These are phyloP conservation scores for Sarcodon sp. DNA, from an alignment of 768 basidiomycete genomes.

Conservation along the genomic window DNA sequence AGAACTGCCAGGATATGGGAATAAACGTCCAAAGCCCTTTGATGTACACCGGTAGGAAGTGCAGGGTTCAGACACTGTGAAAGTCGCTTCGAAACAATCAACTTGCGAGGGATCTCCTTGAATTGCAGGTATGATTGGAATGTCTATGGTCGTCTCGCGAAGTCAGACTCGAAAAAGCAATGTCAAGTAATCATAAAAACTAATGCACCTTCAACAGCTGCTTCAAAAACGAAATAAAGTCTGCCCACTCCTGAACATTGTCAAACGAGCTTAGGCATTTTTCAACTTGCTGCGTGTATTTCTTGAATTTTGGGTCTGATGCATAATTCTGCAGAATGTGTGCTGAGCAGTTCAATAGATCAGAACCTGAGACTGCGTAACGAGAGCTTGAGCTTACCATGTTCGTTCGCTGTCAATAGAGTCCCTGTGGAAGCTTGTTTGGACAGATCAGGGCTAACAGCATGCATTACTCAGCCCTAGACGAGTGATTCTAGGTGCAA, in stretches of 20 bases:
- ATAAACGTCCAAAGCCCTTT: conserved; percentile 92
- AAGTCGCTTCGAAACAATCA: conserved; percentile 88
- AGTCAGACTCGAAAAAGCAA: not conserved
- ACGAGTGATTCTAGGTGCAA: no score
- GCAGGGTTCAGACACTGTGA: conserved; percentile 98
- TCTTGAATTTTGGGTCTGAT: conserved; percentile 88
- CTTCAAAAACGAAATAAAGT: conserved; percentile 95
- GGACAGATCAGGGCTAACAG: not conserved
- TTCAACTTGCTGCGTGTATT: conserved; percentile 87
- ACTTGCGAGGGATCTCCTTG: conserved; percentile 91
- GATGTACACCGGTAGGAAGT: conserved; percentile 91
- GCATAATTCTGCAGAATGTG: conserved; percentile 22
- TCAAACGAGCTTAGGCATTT: conserved; percentile 89
- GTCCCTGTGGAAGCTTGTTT: not conserved
- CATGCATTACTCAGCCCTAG: not conserved
- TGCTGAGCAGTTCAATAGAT: not conserved
- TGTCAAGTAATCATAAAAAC: conserved; percentile 2
- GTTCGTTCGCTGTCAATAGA: not conserved
- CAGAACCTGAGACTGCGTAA: not conserved
- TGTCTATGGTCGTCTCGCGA: conserved; percentile 39
- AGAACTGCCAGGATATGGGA: conserved; percentile 82
- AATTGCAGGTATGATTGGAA: conserved; percentile 90
- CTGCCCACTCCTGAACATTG: conserved; percentile 97
- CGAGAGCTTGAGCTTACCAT: not conserved
- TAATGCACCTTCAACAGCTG: conserved; percentile 71